Percentiles rank a stretch among this genome's conserved stretches.
Conservation (phyloP, 129 eudicot species). For the Lactuca saligna region DNA sequence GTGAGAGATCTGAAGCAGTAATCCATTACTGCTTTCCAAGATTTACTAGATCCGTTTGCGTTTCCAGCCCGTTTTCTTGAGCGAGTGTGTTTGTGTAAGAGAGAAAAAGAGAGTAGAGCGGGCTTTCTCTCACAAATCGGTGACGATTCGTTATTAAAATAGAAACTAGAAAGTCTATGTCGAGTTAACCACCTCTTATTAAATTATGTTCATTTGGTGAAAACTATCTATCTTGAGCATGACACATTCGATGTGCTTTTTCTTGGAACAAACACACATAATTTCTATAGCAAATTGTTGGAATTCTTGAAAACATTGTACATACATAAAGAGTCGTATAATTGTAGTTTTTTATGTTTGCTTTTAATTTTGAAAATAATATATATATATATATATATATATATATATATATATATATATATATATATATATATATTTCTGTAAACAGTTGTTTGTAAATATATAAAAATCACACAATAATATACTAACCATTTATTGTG, state of each 20-base stretch:
- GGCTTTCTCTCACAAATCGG: slow-evolving; percentile 21
- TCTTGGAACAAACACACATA: slow-evolving; percentile 16
- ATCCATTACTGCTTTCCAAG: slow-evolving; percentile 45
- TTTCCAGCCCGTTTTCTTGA: slow-evolving; percentile 34
- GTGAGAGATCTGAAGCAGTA: slow-evolving; percentile 46
- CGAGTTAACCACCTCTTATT: slow-evolving; percentile 16
- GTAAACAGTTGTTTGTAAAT: background rate
- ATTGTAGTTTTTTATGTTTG: no score
- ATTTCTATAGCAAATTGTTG: background rate
- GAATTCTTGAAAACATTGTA: background rate
- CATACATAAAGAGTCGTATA: background rate
- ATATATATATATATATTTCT: no score
- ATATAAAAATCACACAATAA: background rate
- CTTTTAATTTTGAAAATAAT: no score
- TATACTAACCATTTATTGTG: background rate
- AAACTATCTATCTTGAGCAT: slow-evolving; percentile 16
- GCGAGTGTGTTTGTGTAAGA: background rate
- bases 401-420: no score
- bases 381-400: no score
- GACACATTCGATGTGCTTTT: slow-evolving; percentile 20
- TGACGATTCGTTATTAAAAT: slow-evolving; percentile 31
- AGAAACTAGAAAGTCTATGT: slow-evolving; percentile 25
- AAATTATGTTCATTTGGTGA: slow-evolving; percentile 19
- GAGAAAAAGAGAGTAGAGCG: slow-evolving; percentile 21
- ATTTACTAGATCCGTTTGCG: slow-evolving; percentile 30